These are phyloP conservation scores for Panicum hallii DNA, from an alignment of 202 grass and related monocot species.

Conservation along the genomic window DNA sequence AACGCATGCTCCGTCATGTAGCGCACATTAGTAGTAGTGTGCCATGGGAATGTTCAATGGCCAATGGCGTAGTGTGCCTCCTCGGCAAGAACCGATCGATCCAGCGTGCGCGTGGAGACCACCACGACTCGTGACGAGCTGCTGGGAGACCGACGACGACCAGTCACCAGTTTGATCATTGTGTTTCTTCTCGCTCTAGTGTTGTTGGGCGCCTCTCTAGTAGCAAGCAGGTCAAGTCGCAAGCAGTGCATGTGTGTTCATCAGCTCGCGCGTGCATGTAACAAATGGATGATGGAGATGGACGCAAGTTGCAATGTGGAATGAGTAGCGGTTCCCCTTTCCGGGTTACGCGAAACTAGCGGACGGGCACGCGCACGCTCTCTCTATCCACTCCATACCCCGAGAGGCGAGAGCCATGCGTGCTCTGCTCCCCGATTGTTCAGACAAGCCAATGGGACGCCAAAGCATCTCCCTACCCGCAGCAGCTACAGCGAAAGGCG, in stretches of 20 bases:
- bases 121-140: no score
- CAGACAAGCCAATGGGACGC: constrained; percentile 15
- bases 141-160: no score
- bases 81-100: neutral
- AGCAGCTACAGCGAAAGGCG: constrained; percentile 23
- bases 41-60: no score
- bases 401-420: neutral
- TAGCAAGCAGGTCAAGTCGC: neutral
- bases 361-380: neutral
- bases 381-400: constrained; percentile 26
- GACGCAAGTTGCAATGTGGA: constrained; percentile 8
- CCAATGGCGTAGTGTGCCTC: neutral
- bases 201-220: neutral
- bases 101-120: neutral
- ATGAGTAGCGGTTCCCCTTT: constrained; percentile 46
- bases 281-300: neutral
- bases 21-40: no score
- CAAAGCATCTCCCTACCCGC: neutral
- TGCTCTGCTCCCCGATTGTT: neutral
- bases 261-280: constrained; percentile 13
- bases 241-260: neutral
- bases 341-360: neutral
- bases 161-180: neutral
- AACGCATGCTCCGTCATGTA: constrained; percentile 82
- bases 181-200: neutral